Base-by-base conservation (phyloP, 768 basidiomycete genomes). In the Steccherinum ochraceum region DNA sequence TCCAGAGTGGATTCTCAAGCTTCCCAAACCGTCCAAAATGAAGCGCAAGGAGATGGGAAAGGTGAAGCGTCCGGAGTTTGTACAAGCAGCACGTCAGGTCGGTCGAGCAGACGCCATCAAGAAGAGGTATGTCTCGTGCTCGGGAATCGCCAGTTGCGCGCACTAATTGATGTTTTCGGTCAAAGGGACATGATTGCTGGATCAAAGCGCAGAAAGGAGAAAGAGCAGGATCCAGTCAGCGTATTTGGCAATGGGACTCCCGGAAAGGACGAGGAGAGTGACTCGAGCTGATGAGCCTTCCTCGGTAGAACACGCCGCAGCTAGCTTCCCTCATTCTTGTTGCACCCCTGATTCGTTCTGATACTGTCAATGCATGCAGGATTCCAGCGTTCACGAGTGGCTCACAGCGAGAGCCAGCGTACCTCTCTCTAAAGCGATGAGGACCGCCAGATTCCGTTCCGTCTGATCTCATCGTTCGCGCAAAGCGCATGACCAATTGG, bases 1-100 rank as follows among this genome's bases (percentile, higher is more conserved):
- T 0, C 91, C 94, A 1, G 89, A 93, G 20, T 99, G 93, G 90
- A 97, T 98, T 56, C 65, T 89, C n/a, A 87, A 88, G 57, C 76
- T 99, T n/a, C 88, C 88, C 19, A 93, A 90, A 64, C 93, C 95
- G 0, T 89, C 89, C 1, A 95, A 92, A 68, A 76, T 93, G 74
- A 86, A 88, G 69, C 84, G 87, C 55, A 81, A 76, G 58, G 73
- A 82, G 61, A 90, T 97, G 81, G 89, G 89, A 51, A 91, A 87
- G 69, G 73, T 83, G 5, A 86, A 89, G 65, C 85, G 87, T 18
- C 78, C 87, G 2, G 86, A 93, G 46, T 74, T 69, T 4, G 83
- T 92, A 46, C 89, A 88, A 58, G 72, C 74, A 21, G 86, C 86
- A 3, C 74, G 86, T 35, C 77, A 73, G 54, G 75, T 89, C 45